Conservation (phyloP, 768 basidiomycete genomes). For the Kwoniella heveanensis region DNA sequence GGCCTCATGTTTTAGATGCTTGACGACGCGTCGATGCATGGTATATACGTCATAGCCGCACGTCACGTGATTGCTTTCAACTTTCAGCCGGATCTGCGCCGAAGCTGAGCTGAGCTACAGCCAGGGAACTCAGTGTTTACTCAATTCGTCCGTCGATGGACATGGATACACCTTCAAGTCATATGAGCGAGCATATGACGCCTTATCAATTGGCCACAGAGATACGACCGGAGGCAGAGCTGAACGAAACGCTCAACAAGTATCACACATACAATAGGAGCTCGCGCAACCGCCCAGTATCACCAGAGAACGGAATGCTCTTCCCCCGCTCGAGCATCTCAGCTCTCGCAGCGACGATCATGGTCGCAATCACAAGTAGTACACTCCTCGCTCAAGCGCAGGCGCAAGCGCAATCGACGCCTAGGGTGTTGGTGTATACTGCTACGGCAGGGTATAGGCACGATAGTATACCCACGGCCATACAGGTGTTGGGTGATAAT, state of each 20-base stretch:
- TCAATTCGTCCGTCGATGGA: too few species aligned
- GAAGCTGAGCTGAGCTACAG: too few species aligned
- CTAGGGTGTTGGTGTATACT: constrained; percentile 64
- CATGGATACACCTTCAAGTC: too few species aligned
- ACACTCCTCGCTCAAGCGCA: neutral
- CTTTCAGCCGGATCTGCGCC: too few species aligned
- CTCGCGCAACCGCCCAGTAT: too few species aligned
- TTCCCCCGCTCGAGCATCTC: neutral
- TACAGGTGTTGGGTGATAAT: constrained; percentile 62
- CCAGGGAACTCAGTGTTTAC: too few species aligned
- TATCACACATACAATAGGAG: too few species aligned
- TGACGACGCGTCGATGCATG: too few species aligned
- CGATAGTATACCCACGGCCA: constrained; percentile 74
- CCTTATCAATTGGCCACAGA: too few species aligned
- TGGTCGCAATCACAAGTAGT: neutral
- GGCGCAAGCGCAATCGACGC: constrained; percentile 25
- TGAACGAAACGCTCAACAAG: too few species aligned
- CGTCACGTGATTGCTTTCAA: neutral
- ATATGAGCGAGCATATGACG: too few species aligned
- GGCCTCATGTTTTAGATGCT: neutral
- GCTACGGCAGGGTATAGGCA: constrained; percentile 68
- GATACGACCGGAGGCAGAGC: too few species aligned
- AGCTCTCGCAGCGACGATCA: neutral
- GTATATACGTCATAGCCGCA: constrained; percentile 1
- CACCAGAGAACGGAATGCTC: neutral